A percentile compares a stretch with the other conserved stretches of the same genome.
Conservation (phyloP, 768 basidiomycete species). For the Suillus brevipes region DNA sequence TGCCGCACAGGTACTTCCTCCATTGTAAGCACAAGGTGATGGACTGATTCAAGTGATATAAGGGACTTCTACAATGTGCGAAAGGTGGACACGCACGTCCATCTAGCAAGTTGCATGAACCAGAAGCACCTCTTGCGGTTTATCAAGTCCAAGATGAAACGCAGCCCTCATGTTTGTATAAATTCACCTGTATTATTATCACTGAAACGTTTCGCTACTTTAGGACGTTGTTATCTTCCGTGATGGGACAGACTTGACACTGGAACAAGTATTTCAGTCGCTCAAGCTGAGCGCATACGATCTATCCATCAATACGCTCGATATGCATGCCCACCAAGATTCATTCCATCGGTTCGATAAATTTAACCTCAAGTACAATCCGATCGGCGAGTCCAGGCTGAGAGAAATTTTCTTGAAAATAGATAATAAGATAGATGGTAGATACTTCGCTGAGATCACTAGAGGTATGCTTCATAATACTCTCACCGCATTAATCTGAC, state of each 20-base stretch:
- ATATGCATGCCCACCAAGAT: conserved; percentile 99
- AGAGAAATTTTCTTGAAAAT: conserved; percentile 98
- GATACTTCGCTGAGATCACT: conserved; percentile 93
- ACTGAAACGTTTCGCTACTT: background rate
- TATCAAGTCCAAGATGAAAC: conserved; percentile 99
- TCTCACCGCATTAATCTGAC: background rate
- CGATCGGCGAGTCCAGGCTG: conserved; percentile 91
- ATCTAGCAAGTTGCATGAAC: conserved; percentile 99
- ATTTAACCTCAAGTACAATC: conserved; percentile 97
- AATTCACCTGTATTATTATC: background rate
- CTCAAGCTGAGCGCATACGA: conserved; percentile 96
- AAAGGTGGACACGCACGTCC: conserved; percentile 98
- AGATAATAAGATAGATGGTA: conserved; percentile 90
- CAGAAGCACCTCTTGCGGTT: conserved; percentile 98
- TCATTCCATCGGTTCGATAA: conserved; percentile 99
- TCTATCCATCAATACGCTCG: conserved; percentile 96
- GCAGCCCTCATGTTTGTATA: conserved; percentile 64
- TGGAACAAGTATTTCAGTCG: conserved; percentile 94
- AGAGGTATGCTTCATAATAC: conserved; percentile 54
- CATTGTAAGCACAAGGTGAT: background rate
- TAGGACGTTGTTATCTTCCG: conserved; percentile 96
- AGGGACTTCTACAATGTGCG: conserved; percentile 98
- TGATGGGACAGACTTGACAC: conserved; percentile 84
- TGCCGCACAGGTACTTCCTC: conserved; percentile 31
- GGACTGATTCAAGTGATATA: conserved; percentile 12